Evolutionary conservation across 2,329 filamentous ascomycete genomes (phyloP).

Genomic region (Phaeosphaeriaceae sp.): DNA sequence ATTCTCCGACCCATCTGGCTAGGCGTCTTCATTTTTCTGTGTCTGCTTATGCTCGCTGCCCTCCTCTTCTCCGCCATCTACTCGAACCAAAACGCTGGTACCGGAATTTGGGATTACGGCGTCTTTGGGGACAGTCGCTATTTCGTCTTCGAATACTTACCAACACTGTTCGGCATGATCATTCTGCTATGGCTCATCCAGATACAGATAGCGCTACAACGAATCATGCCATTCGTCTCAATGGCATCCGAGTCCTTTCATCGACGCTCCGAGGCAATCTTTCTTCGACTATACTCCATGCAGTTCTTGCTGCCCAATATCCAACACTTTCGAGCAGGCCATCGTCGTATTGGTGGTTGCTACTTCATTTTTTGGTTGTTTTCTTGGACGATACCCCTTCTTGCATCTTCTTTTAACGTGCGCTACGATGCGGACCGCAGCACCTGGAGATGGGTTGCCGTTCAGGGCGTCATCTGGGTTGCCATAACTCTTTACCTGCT

Average conservation of each 20-base stretch:
- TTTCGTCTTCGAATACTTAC: constrained; percentile 85
- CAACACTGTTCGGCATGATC: constrained; percentile 74
- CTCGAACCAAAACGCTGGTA: constrained; percentile 56
- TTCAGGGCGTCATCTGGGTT: constrained; percentile 79
- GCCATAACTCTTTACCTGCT: constrained; percentile 76
- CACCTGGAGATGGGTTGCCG: constrained; percentile 79
- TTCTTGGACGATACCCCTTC: constrained; percentile 80
- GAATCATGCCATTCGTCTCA: constrained; percentile 78
- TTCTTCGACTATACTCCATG: constrained; percentile 64
- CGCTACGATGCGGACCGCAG: constrained; percentile 64
- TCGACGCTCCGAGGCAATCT: constrained; percentile 67
- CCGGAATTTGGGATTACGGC: constrained; percentile 70
- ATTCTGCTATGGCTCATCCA: constrained; percentile 80
- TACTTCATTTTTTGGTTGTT: constrained; percentile 76
- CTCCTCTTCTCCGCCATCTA: constrained; percentile 71
- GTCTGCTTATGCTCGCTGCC: constrained; percentile 72
- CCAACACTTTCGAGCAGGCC: constrained; percentile 71
- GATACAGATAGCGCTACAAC: constrained; percentile 74
- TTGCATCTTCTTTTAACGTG: constrained; percentile 76
- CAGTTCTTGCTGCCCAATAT: constrained; percentile 73
- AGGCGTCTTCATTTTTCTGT: constrained; percentile 64
- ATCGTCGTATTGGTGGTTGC: constrained; percentile 70
- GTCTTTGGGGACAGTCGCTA: constrained; percentile 75
- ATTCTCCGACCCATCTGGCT: constrained; percentile 73
- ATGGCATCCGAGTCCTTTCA: constrained; percentile 70